phyloP scores from a whole-genome alignment of 2,329 filamentous ascomycete genomes.

The Neoarthrinium moseri region DNA sequence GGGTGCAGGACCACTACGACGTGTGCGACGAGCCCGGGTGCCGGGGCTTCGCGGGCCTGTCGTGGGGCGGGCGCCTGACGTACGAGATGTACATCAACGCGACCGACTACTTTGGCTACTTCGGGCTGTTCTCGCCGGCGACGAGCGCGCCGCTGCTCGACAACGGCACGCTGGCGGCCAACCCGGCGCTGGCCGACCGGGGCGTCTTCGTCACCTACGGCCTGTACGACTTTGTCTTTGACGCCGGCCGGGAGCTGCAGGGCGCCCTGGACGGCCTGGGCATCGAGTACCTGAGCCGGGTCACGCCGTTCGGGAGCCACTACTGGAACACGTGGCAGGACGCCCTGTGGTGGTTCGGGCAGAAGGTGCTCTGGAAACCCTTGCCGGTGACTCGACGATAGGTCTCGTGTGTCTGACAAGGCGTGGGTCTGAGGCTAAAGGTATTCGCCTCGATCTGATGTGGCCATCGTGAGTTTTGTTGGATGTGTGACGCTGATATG shows the following conservation, averaged over 20 bases:
- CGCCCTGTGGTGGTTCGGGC: constrained; percentile 26
- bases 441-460: too few species aligned
- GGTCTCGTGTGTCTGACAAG: too few species aligned
- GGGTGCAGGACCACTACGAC: constrained; percentile 20
- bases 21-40: constrained; percentile 22
- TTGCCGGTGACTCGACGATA: too few species aligned
- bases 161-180: constrained; percentile 13
- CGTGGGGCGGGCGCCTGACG: constrained; percentile 24
- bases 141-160: constrained; percentile 16
- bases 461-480: too few species aligned
- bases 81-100: constrained; percentile 31
- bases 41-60: constrained; percentile 26
- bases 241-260: constrained; percentile 19
- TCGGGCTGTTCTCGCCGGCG: constrained; percentile 27
- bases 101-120: constrained; percentile 26
- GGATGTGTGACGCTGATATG: too few species aligned
- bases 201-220: constrained; percentile 26
- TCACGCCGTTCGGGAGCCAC: constrained; percentile 25
- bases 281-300: constrained; percentile 17
- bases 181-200: constrained; percentile 16
- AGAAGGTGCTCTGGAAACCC: constrained; percentile 25
- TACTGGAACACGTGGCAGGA: constrained; percentile 30
- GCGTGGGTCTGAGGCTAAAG: too few species aligned
- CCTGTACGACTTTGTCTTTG: constrained; percentile 25
- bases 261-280: constrained; percentile 15